Percentiles rank a stretch among this genome's conserved stretches.
Evolutionary conservation across 2,329 filamentous ascomycete species (phyloP).

Genomic region (Aspergillus sp.): DNA sequence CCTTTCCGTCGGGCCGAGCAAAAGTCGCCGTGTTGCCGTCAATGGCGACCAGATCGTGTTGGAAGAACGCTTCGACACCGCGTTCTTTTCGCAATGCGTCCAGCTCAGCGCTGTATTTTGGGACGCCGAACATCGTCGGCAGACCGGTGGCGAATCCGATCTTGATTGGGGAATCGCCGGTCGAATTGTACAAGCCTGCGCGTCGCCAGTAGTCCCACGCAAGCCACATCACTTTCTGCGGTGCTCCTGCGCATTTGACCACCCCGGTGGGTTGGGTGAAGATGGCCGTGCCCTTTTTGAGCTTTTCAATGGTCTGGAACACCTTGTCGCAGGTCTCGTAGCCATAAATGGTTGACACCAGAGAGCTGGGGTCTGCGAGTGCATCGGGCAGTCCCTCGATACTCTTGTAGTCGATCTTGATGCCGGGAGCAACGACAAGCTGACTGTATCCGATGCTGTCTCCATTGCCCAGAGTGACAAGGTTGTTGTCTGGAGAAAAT

Average conservation of each 20-base stretch:
- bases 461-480: constrained; percentile 55
- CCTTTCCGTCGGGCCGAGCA: constrained; percentile 36
- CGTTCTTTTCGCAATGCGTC: constrained; percentile 55
- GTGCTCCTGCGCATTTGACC: constrained; percentile 62
- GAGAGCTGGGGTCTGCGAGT: constrained; percentile 47
- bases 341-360: constrained; percentile 58
- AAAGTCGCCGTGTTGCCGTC: constrained; percentile 56
- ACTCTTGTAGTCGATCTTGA: constrained; percentile 51
- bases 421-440: constrained; percentile 61
- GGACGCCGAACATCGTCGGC: constrained; percentile 59
- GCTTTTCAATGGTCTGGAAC: constrained; percentile 48
- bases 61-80: constrained; percentile 58
- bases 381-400: constrained; percentile 60
- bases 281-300: constrained; percentile 53
- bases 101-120: constrained; percentile 57
- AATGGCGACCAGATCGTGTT: constrained; percentile 56
- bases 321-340: constrained; percentile 58
- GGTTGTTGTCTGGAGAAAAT: constrained; percentile 58
- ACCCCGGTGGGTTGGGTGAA: constrained; percentile 60
- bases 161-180: constrained; percentile 46
- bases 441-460: constrained; percentile 62
- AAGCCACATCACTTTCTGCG: constrained; percentile 64
- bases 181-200: constrained; percentile 43
- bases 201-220: constrained; percentile 60
- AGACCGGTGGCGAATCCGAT: constrained; percentile 58